Evolutionary conservation across 2,329 filamentous ascomycete species (phyloP).

Genomic region (Pochonia chlamydosporia): DNA sequence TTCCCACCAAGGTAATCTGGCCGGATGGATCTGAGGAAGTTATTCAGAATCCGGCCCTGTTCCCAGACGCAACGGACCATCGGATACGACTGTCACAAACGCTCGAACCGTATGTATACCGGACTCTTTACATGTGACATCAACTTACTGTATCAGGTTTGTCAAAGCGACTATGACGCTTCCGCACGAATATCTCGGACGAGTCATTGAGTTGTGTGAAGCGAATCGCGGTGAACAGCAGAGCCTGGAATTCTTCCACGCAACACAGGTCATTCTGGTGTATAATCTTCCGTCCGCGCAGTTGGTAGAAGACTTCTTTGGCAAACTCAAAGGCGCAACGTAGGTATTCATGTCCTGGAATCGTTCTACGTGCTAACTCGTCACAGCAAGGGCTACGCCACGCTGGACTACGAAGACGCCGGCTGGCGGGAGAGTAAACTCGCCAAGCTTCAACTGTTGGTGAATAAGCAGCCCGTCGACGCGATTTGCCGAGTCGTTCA

Average conservation of each 20-base stretch:
- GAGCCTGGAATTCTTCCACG: slow-evolving; percentile 84
- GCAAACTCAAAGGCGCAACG: slow-evolving; percentile 86
- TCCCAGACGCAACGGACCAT: slow-evolving; percentile 62
- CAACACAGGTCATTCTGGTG: slow-evolving; percentile 88
- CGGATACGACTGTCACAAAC: slow-evolving; percentile 37
- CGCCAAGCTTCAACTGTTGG: slow-evolving; percentile 83
- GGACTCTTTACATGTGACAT: not conserved
- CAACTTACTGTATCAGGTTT: slow-evolving; percentile 34
- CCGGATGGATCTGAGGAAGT: slow-evolving; percentile 70
- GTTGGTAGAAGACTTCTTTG: slow-evolving; percentile 94
- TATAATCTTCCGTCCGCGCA: slow-evolving; percentile 86
- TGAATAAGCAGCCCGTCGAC: slow-evolving; percentile 91
- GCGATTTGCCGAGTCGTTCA: slow-evolving; percentile 91
- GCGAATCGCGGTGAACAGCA: slow-evolving; percentile 81
- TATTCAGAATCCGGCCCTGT: slow-evolving; percentile 80
- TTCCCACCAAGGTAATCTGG: slow-evolving; percentile 83
- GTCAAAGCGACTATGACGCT: slow-evolving; percentile 82
- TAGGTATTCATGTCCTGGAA: slow-evolving; percentile 18
- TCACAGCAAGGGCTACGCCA: slow-evolving; percentile 77
- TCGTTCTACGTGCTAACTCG: not conserved
- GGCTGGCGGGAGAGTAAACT: slow-evolving; percentile 77
- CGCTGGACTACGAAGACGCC: slow-evolving; percentile 92
- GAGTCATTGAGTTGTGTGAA: slow-evolving; percentile 93
- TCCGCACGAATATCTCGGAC: slow-evolving; percentile 88
- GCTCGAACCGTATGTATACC: slow-evolving; percentile 42